Evolutionary conservation across 768 basidiomycete species (phyloP).

Genomic region (Glaciozyma martinii): DNA sequence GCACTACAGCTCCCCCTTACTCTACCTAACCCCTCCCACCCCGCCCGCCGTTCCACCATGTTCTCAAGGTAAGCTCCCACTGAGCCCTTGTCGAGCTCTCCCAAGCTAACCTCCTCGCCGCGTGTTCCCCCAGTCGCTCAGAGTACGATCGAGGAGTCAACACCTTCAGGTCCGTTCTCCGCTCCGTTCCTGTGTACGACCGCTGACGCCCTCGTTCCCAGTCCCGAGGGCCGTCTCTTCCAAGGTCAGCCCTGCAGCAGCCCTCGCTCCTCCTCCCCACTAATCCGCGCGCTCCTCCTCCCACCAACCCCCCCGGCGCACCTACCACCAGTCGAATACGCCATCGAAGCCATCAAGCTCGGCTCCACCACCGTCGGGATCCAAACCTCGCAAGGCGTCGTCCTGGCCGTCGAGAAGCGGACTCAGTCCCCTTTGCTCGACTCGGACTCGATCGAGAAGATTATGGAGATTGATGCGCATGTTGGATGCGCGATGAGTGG

Average conservation of each 20-base stretch:
- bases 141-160: conserved; percentile 31
- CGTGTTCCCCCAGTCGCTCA: conserved; percentile 14
- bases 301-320: not conserved
- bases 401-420: conserved; percentile 96
- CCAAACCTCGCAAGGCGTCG: conserved; percentile 75
- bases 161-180: not conserved
- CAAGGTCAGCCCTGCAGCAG: conserved; percentile 58
- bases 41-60: conserved; percentile 6
- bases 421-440: conserved; percentile 94
- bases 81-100: not conserved
- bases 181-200: conserved; percentile 46
- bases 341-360: conserved; percentile 99
- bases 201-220: conserved; percentile 39
- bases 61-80: conserved; percentile 19
- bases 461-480: conserved; percentile 97
- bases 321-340: conserved; percentile 75
- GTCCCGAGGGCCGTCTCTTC: conserved; percentile 94
- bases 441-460: conserved; percentile 93
- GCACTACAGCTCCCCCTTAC: not conserved
- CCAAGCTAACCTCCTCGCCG: not conserved
- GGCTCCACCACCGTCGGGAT: conserved; percentile 97
- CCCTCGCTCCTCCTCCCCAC: not conserved
- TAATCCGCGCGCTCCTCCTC: no score
- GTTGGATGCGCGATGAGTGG: conserved; percentile 95
- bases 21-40: not conserved